phyloP scores from a whole-genome alignment of 1,139 yeast species.

The Debaryomycetaceae sp. region DNA sequence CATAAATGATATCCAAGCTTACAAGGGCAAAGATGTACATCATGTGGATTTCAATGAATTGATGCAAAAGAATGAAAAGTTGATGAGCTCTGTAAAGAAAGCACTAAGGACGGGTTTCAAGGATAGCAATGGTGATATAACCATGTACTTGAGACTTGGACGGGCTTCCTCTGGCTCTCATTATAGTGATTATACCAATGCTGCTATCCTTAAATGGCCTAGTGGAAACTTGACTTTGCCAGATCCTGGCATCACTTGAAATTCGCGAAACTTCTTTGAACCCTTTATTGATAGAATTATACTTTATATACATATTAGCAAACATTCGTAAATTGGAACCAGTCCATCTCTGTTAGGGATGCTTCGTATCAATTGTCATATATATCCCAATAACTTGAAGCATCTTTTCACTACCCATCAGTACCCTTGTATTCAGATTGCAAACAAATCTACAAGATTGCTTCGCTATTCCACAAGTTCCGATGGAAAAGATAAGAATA shows the following conservation, averaged over 20 bases:
- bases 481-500: background rate
- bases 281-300: background rate
- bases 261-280: background rate
- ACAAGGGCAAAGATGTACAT: slow-evolving; percentile 48
- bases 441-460: background rate
- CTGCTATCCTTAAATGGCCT: slow-evolving; percentile 58
- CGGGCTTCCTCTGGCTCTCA: slow-evolving; percentile 39
- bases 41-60: slow-evolving; percentile 40
- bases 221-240: slow-evolving; percentile 49
- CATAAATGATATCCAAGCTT: slow-evolving; percentile 77
- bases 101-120: slow-evolving; percentile 22
- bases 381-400: background rate
- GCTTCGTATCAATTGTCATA: background rate
- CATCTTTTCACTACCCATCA: no score
- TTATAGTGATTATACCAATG: slow-evolving; percentile 55
- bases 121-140: slow-evolving; percentile 29
- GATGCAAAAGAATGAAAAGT: slow-evolving; percentile 28
- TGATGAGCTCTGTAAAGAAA: slow-evolving; percentile 29
- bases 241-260: slow-evolving; percentile 39
- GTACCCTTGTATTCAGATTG: background rate
- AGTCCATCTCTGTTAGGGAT: background rate
- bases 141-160: slow-evolving; percentile 55
- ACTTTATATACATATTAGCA: background rate
- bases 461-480: background rate
- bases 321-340: background rate